Base-by-base conservation (phyloP, 2,329 filamentous ascomycete species). In the Orbilia quercus region DNA sequence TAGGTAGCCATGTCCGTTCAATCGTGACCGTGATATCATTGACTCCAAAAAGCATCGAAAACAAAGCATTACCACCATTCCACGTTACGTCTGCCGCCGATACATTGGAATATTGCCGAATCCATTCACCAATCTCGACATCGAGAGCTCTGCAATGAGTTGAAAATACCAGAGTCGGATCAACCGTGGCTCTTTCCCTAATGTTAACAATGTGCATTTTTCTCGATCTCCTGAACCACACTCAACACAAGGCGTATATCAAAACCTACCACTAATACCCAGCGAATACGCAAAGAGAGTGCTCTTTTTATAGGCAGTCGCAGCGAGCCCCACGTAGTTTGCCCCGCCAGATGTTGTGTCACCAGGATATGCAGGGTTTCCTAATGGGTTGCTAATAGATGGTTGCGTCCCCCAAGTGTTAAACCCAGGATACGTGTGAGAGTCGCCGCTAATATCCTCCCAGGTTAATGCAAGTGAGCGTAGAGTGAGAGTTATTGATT, bases 381-480 rank as follows among this genome's bases (percentile, higher is more conserved):
- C 87, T 71, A 89, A 81, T 0, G 87, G 86, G 76, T 87, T 86
- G 4, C 80, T 79, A 2, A 81, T 76, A 2, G 82, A 84, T 0
- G 88, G 87, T 34, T 86, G 83, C 0, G 82, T 79, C 18, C 82
- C 81, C 9, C 80, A 82, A 47, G 84, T 80, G 69, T 87, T 80
- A 79, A 90, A 90, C 7, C 84, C 84, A 1, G 85, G 87, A 69
- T 84, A 83, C 0, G 85, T 85, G 79, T 88, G 88, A 1, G 85
- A 87, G 76, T 88, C 85, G 34, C 86, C 86, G 76, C 84, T 85
- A 50, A 12, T 1, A 23, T 2, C 11, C 40, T 28, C 31, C 34
- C 22, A 53, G 1, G 20, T 16, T 47, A 45, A 31, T 31, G n/a
- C 18, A 14, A 47, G 7, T 14, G 5, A 12, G 42, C 42, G 16